Percentiles rank a stretch among this genome's conserved stretches.
Conservation (phyloP, 495 filamentous ascomycete species). For the Talaromyces nanjingensis region DNA sequence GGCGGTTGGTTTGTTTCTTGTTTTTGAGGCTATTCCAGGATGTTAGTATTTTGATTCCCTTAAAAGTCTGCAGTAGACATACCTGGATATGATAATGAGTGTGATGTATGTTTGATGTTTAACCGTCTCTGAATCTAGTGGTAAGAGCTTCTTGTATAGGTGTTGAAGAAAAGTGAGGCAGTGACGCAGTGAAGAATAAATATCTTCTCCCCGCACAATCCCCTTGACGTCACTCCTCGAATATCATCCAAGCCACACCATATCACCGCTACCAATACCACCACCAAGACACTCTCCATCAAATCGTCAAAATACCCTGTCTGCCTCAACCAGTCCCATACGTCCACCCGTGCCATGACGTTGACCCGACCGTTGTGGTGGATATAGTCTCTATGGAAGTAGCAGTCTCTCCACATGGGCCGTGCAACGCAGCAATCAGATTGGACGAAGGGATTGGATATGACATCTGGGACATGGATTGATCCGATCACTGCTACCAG, state of each 20-base stretch:
- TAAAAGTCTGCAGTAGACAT: neutral
- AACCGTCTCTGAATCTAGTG: no score
- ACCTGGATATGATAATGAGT: neutral
- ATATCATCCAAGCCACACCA: neutral
- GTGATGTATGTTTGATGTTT: neutral
- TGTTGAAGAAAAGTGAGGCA: neutral
- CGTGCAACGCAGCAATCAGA: neutral
- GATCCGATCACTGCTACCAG: neutral
- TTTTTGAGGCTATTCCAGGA: neutral
- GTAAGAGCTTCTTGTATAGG: neutral
- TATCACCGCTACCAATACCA: neutral
- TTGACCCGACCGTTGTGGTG: neutral
- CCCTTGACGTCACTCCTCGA: conserved; percentile 1
- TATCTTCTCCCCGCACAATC: neutral
- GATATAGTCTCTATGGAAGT: neutral
- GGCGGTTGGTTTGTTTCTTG: neutral
- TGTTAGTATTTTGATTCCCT: neutral
- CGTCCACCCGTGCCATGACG: neutral
- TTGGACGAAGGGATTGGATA: neutral
- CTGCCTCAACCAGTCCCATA: neutral
- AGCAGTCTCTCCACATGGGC: neutral
- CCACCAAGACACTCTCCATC: no score
- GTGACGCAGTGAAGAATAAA: neutral
- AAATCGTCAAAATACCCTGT: neutral
- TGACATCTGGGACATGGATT: neutral